Conservation (phyloP, 768 basidiomycete genomes). For the Coprinopsis sp. region DNA sequence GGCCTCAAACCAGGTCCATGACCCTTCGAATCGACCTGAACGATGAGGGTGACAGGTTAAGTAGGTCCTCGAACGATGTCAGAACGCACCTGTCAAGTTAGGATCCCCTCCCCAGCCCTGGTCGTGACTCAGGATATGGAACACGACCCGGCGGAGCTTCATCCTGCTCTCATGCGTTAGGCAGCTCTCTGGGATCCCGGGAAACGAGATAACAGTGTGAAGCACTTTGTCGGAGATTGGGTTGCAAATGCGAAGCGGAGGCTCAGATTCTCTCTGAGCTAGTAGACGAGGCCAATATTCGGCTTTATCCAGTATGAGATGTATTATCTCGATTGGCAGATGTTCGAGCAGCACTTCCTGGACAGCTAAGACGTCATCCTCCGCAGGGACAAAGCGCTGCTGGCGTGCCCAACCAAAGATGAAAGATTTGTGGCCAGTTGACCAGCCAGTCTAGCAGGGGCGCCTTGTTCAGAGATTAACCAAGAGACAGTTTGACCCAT, state of each 20-base stretch:
- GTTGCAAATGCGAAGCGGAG: slow-evolving; percentile 3
- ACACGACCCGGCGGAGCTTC: slow-evolving; percentile 15
- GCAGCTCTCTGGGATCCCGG: slow-evolving; percentile 6
- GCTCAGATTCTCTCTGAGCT: slow-evolving; percentile 4
- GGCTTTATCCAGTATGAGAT: slow-evolving; percentile 15
- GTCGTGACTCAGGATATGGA: slow-evolving; percentile 21
- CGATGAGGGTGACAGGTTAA: not conserved
- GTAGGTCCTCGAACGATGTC: not conserved
- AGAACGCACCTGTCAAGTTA: slow-evolving; percentile 14
- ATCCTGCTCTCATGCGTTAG: not conserved
- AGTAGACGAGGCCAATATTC: slow-evolving; percentile 16
- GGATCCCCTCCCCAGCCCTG: slow-evolving; percentile 30
- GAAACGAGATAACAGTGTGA: slow-evolving; percentile 15
- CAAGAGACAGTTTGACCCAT: too few species aligned
- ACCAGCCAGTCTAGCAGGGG: not conserved
- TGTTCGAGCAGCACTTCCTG: slow-evolving; percentile 4
- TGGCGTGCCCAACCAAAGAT: not conserved
- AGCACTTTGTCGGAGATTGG: not conserved
- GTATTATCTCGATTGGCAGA: slow-evolving; percentile 15
- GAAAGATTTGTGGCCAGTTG: not conserved
- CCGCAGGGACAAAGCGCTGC: not conserved
- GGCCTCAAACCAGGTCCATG: slow-evolving; percentile 32
- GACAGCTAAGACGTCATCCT: slow-evolving; percentile 7
- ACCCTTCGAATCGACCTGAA: slow-evolving; percentile 25
- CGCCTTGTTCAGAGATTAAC: too few species aligned